phyloP scores from a whole-genome alignment of 306 rosid genomes.

The Chamaecrista fasciculata region DNA sequence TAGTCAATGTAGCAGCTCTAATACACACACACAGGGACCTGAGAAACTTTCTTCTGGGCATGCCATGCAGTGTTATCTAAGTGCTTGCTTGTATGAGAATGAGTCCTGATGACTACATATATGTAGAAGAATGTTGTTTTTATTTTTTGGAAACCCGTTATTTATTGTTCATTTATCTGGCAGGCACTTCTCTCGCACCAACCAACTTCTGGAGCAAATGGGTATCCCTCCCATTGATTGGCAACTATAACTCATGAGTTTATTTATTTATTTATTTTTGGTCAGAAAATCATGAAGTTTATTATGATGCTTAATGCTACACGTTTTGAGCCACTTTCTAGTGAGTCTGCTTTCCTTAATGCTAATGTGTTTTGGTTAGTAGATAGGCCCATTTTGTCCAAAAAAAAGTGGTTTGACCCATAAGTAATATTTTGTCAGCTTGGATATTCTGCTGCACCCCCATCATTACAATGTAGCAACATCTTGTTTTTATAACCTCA shows the following conservation, averaged over 20 bases:
- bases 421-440: neutral
- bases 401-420: too few relatives aligned
- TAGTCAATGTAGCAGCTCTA: too few relatives aligned
- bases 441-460: conserved; percentile 4
- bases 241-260: conserved; percentile 55
- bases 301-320: neutral
- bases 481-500: conserved; percentile 15
- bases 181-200: conserved; percentile 94
- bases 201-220: conserved; percentile 69
- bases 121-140: neutral
- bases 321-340: conserved; percentile 18
- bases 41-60: too few relatives aligned
- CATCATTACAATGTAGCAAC: conserved; percentile 3
- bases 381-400: too few relatives aligned
- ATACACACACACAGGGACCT: too few relatives aligned
- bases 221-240: conserved; percentile 68
- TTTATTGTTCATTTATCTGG: conserved; percentile 25
- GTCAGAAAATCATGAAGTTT: neutral
- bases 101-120: too few relatives aligned
- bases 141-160: neutral
- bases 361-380: conserved; percentile 16
- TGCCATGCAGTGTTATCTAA: too few relatives aligned
- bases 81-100: too few relatives aligned
- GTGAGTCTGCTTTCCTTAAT: conserved; percentile 3
- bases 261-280: neutral